phyloP scores from a whole-genome alignment of 345 rosid genomes.

The Boechera divaricarpa region DNA sequence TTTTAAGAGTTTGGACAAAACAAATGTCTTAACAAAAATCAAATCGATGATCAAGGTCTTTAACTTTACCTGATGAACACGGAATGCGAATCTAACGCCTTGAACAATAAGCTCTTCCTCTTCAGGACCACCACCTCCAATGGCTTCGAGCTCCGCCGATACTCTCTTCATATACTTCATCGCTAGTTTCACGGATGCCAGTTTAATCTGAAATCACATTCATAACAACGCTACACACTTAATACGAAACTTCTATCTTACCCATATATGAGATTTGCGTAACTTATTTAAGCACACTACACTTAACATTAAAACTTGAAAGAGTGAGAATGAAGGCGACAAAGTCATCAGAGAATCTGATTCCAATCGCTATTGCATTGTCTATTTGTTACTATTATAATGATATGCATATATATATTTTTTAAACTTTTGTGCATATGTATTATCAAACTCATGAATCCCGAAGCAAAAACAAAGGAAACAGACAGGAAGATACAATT shows the following conservation, averaged over 20 bases:
- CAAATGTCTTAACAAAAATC: not conserved
- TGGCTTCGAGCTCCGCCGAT: constrained; percentile 80
- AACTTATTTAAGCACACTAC: not conserved
- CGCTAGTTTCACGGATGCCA: constrained; percentile 91
- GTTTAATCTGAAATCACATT: constrained; percentile 67
- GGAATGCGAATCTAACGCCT: constrained; percentile 94
- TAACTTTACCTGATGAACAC: constrained; percentile 88
- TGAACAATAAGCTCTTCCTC: constrained; percentile 96
- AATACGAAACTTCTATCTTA: not conserved
- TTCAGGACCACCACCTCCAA: constrained; percentile 65
- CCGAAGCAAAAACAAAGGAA: constrained; percentile 43
- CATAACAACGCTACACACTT: not conserved
- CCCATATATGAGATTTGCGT: not conserved
- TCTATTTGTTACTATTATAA: not conserved
- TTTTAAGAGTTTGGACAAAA: not conserved
- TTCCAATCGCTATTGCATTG: constrained; percentile 21
- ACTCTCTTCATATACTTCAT: constrained; percentile 97
- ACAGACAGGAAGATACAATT: constrained; percentile 51
- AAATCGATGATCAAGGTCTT: constrained; percentile 10
- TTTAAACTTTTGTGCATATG: not conserved
- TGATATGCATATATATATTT: not conserved
- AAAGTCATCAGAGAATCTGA: constrained; percentile 32
- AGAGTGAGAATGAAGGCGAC: not conserved
- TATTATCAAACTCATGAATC: constrained; percentile 23
- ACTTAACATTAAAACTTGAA: not conserved